Base-by-base conservation (phyloP, 2,329 filamentous ascomycete species). In the Botrytis medusae region DNA sequence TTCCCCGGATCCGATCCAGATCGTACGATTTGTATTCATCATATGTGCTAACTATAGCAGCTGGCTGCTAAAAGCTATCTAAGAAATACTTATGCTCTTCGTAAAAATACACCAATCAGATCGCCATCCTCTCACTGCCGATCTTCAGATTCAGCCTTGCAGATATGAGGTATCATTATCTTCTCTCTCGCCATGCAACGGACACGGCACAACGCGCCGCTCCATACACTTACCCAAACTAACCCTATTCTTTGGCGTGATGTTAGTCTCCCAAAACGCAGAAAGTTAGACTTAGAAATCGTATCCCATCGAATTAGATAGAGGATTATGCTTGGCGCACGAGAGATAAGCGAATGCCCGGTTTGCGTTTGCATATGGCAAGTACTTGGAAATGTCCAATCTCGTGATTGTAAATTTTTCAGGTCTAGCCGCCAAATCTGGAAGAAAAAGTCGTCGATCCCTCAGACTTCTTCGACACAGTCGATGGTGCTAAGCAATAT, bases 401-500 rank as follows among this genome's bases (percentile, higher is more conserved):
- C 34, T 12, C 48, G 32, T n/a, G 16, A 63, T 12, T 2, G 3
- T 18, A 20, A 29, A 20, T 10, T 20, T 25, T 37, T 67, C 16
- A 54, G 46, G 25, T 14, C 34, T 37, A n/a, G 32, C 46, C 4
- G 2, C 32, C 22, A 14, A 40, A 40, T 40, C 48, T 25, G 40
- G 48, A 29, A n/a, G 25, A 6, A 10, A 68, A 29, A 8, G 1
- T 22, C 9, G 48, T 40, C 51, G 64, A 68, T 68, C 25, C 25
- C 34, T 54, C 34, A 57, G 16, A 18, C 16, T 54, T 22, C 34
- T 29, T 29, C 34, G 14, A 40, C 25, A 29, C 16, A 9, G 20
- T 25, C 16, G 48, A 57, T 42, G 48, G 10, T 68, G 40, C 65
- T 68, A 57, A 57, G 65, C 48, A 68, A 68, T 44, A 57, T 44